Evolutionary conservation across 306 rosid genomes (phyloP).

Genomic region (Canavalia gladiata): DNA sequence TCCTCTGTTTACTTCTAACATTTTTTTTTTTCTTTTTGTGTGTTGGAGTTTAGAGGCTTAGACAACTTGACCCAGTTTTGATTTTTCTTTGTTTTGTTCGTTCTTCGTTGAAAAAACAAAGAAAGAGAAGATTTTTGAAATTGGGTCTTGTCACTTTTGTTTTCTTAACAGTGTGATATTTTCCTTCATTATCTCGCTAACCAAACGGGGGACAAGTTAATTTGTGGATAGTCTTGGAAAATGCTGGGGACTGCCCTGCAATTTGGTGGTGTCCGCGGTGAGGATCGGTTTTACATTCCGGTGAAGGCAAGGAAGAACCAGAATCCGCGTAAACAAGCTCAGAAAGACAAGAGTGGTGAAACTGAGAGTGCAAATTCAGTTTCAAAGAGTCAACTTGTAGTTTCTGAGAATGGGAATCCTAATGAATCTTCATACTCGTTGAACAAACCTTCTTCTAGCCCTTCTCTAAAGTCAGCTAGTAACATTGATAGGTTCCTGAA

Average conservation of each 20-base stretch:
- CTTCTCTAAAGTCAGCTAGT: slow-evolving; percentile 47
- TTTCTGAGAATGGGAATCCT: slow-evolving; percentile 49
- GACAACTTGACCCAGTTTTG: slow-evolving; percentile 26
- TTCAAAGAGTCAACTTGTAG: slow-evolving; percentile 48
- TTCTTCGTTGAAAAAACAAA: slow-evolving; percentile 18
- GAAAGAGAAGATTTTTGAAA: slow-evolving; percentile 21
- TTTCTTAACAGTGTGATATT: neutral
- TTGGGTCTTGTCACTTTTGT: slow-evolving; percentile 17
- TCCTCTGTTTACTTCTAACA: slow-evolving; percentile 14
- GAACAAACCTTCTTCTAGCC: slow-evolving; percentile 50
- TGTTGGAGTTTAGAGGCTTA: slow-evolving; percentile 6
- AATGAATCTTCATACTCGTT: slow-evolving; percentile 46
- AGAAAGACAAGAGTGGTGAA: slow-evolving; percentile 62
- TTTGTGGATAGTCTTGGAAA: slow-evolving; percentile 47
- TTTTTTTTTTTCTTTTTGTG: neutral
- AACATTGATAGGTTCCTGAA: slow-evolving; percentile 79
- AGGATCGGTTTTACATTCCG: slow-evolving; percentile 73
- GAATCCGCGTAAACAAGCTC: slow-evolving; percentile 66
- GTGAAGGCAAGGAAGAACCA: slow-evolving; percentile 70
- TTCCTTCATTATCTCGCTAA: slow-evolving; percentile 36
- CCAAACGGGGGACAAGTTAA: slow-evolving; percentile 27
- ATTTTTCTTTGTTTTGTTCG: slow-evolving; percentile 30
- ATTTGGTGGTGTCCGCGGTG: slow-evolving; percentile 65
- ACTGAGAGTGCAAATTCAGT: slow-evolving; percentile 56
- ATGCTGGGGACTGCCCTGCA: slow-evolving; percentile 76